Base-by-base conservation (phyloP, 1,284 basidiomycete species). In the Boletus smithii region DNA sequence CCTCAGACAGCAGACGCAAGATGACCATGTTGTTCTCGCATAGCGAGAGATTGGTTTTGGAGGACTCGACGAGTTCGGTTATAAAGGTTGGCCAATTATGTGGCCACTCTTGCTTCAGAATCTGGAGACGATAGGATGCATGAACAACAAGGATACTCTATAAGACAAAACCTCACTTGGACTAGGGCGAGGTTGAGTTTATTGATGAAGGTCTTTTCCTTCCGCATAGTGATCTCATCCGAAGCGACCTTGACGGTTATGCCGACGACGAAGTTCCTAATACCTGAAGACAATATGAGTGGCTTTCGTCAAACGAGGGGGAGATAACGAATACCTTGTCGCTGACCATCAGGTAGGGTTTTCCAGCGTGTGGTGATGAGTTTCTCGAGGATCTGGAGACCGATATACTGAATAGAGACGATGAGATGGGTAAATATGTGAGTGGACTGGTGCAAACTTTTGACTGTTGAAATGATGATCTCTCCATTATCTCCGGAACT, bases 21-120 rank as follows among this genome's bases (percentile, higher is more conserved):
- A 99, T 99, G 67, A 94, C 83, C 97, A 99, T 99, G 75, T 99
- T 99, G 79, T 99, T 99, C 72, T 99, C 97, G 78, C 97, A 99
- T 24, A 99, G 81, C 2, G 92, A 88, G 31, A 99, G 81, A 65
- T 95, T 98, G 34, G 92, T 92, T 69, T 95, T 95, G 46, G 95
- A 98, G 8, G 95, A 97, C 54, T 95, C 88, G 51, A 99, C 94
- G 48, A 99, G 91, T 67, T 99, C 97, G 8, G 93, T 87, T 63
- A 99, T 98, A 75, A 99, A 99, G 11, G 83, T 89, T 22, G 95
- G 95, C 97, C 97, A 99, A 63, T 97, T 95, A 68, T 98, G 93
- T 17, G 95, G 97, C 97, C 97, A 99, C 67, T 98, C 97, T 75
- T 99, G 97, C 73, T 99, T 99, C 58, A 99, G 76, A 54, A 99